These are phyloP conservation scores for Leishmania major DNA, from an alignment of 208 protist species.

Conservation along the genomic window DNA sequence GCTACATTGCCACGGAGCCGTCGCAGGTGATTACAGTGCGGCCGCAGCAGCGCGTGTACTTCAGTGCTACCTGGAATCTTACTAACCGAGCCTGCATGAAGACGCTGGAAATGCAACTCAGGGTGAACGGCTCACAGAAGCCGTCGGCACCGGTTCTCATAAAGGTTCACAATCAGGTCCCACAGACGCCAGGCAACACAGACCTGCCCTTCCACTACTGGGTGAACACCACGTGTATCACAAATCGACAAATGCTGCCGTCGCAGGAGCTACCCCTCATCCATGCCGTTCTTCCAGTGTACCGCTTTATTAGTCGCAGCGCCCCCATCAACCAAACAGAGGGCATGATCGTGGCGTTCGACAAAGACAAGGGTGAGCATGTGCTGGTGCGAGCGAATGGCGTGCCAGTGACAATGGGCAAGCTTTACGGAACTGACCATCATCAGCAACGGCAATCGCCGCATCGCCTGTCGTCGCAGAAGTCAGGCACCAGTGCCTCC, in stretches of 20 bases:
- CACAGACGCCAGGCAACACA: constrained; percentile 48
- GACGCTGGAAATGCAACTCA: constrained; percentile 71
- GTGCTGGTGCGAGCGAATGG: constrained; percentile 78
- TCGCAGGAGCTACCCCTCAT: constrained; percentile 83
- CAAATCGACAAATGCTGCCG: constrained; percentile 75
- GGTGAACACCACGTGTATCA: constrained; percentile 83
- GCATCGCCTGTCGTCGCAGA: constrained; percentile 4
- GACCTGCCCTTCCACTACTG: constrained; percentile 88
- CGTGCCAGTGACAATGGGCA: constrained; percentile 63
- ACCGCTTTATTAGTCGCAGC: constrained; percentile 58
- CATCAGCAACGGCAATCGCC: neutral
- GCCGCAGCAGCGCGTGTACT: constrained; percentile 88
- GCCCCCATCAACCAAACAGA: constrained; percentile 49
- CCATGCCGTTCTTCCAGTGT: constrained; percentile 70
- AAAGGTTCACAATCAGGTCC: constrained; percentile 68
- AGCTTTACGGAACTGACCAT: constrained; percentile 13
- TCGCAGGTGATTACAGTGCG: constrained; percentile 82
- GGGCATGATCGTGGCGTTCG: constrained; percentile 78
- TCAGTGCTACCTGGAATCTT: constrained; percentile 77
- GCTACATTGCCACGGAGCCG: constrained; percentile 72
- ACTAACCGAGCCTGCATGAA: constrained; percentile 62
- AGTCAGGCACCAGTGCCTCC: neutral
- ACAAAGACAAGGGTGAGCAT: constrained; percentile 77
- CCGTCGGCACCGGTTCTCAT: constrained; percentile 77
- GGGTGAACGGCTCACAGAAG: constrained; percentile 76